phyloP scores from a whole-genome alignment of 768 basidiomycete species.

The Mycena haematopus region DNA sequence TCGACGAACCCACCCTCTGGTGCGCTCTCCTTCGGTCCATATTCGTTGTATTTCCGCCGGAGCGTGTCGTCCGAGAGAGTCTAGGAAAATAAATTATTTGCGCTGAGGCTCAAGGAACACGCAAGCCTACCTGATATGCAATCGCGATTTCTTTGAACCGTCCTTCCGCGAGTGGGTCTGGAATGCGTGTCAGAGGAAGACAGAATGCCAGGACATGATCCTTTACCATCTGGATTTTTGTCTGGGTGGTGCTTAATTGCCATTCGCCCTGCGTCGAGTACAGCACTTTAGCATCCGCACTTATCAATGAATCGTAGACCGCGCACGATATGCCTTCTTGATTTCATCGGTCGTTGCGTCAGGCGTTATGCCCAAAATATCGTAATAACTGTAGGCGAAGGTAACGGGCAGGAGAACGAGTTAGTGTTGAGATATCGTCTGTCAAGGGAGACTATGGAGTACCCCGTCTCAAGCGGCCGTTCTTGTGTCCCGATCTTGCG shows the following conservation, averaged over 20 bases:
- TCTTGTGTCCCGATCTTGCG: conserved; percentile 91
- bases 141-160: conserved; percentile 92
- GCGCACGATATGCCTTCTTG: conserved; percentile 89
- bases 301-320: conserved; percentile 8
- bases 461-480: conserved; percentile 86
- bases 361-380: conserved; percentile 77
- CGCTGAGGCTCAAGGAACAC: neutral
- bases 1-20: conserved; percentile 89
- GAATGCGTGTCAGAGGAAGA: neutral
- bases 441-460: conserved; percentile 36
- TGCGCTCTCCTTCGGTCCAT: conserved; percentile 82
- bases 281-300: conserved; percentile 1
- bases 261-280: conserved; percentile 59
- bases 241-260: conserved; percentile 94
- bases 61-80: conserved; percentile 80
- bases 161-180: conserved; percentile 78
- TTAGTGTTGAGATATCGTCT: too few relatives aligned
- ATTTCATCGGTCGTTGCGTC: conserved; percentile 83
- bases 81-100: conserved; percentile 34
- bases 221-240: conserved; percentile 78
- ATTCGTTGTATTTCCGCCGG: conserved; percentile 89
- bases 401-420: too few relatives aligned
- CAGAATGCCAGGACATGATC: neutral
- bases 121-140: conserved; percentile 59
- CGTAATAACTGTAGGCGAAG: conserved; percentile 50